A percentile compares a stretch with the other conserved stretches of the same genome.
These are phyloP conservation scores for Hypomontagnella monticulosa DNA, from an alignment of 495 filamentous ascomycete species.

Conservation along the genomic window DNA sequence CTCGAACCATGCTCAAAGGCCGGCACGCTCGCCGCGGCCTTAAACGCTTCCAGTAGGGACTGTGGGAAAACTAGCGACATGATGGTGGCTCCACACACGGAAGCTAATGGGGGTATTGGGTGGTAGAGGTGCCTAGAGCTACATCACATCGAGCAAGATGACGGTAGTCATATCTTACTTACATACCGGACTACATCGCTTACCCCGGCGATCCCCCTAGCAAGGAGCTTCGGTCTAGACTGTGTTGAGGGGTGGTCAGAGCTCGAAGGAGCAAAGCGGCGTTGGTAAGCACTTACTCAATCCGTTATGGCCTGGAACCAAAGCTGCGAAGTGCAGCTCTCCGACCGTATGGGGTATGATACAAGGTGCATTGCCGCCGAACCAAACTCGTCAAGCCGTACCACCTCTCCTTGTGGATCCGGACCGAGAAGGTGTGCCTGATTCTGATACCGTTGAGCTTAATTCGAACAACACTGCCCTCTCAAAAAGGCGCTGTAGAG, in stretches of 20 bases:
- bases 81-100: not conserved
- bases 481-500: too few relatives aligned
- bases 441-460: too few relatives aligned
- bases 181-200: not conserved
- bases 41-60: conserved; percentile 13
- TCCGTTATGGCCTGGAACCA: not conserved
- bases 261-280: conserved; percentile 6
- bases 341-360: not conserved
- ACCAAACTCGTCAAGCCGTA: not conserved
- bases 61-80: conserved; percentile 6
- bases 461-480: too few relatives aligned
- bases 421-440: not conserved
- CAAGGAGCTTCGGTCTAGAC: not conserved
- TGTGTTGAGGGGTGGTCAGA: not conserved
- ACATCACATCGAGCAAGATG: not conserved
- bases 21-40: conserved; percentile 2
- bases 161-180: conserved; percentile 1
- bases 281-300: conserved; percentile 27
- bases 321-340: not conserved
- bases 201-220: not conserved
- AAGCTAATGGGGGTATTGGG: not conserved
- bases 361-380: not conserved
- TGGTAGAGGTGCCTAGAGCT: not conserved
- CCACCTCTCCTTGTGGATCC: not conserved
- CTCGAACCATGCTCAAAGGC: conserved; percentile 18